Evolutionary conservation across 73 alveolate species (phyloP), one percentile per base, ranked within the genome.

Genomic region (Diophrys sp.): DNA sequence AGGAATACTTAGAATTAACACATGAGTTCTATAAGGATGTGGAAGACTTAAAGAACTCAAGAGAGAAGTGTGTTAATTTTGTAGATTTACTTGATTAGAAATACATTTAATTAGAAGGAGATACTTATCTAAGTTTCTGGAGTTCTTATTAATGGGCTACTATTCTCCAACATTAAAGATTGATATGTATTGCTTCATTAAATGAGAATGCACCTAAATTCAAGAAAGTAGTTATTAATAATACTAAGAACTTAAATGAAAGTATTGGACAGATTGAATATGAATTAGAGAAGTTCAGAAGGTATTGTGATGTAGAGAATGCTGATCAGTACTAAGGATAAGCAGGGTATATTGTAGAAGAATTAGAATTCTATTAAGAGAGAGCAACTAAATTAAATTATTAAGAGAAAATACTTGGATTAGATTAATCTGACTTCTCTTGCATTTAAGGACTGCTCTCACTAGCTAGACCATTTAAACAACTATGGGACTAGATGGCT

Each of bases 351-450:
- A 71, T 71, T 2, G 88, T 79, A 23, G 88, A 79, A 24, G 68
- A 79, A 31, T 73, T 79, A 24, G 67, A 79, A 26, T 26, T 11
- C 24, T 53, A 33, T 27, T 27, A 24, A 71, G 74, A 70, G 24
- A 24, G 66, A 71, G 27, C 88, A 24, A 67, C 18, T 0, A 34
- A 26, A 33, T 27, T 79, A 2, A 79, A 79, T 71, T 71, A 79
- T 23, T 71, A 79, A 71, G 88, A 79, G 69, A 27, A 18, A 23
- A 79, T 71, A 14, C 54, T 79, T n/a, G 81, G 76, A 2, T 68
- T 79, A 1, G 54, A 54, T n/a, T 28, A 56, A 11, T 70, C 88
- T 2, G 69, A 79, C 70, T 79, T 67, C 55, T n/a, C 55, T 31
- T 68, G 70, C 14, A 69, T 79, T 23, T 57, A 23, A 25, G 75